phyloP scores from a whole-genome alignment of 2,329 filamentous ascomycete species.

The Blastomyces parvus region DNA sequence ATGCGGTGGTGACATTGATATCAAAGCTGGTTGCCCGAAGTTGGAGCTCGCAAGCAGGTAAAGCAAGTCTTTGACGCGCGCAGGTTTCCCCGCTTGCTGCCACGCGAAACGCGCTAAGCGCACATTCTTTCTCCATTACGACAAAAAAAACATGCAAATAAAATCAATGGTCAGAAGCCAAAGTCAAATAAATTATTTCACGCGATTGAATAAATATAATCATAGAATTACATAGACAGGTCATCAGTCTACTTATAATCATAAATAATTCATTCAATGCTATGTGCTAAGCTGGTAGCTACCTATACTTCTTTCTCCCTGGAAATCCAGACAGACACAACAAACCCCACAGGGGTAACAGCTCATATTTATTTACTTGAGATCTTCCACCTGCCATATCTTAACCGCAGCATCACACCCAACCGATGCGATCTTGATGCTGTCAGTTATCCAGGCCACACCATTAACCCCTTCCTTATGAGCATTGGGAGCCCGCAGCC shows the following conservation, averaged over 20 bases:
- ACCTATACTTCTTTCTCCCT: not conserved
- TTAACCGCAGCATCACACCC: conserved; percentile 88
- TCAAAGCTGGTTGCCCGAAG: not conserved
- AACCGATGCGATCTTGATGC: conserved; percentile 60
- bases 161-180: not conserved
- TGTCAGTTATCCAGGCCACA: conserved; percentile 65
- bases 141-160: not conserved
- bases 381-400: conserved; percentile 60
- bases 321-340: not conserved
- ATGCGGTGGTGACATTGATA: not conserved
- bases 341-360: not conserved
- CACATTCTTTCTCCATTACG: not conserved
- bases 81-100: not conserved
- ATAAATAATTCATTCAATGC: not conserved
- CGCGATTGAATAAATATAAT: not conserved
- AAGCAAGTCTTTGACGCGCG: no score
- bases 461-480: conserved; percentile 95
- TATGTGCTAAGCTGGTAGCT: not conserved
- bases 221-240: not conserved
- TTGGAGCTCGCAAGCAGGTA: not conserved
- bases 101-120: not conserved
- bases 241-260: not conserved
- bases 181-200: not conserved
- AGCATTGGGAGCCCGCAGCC: conserved; percentile 74
- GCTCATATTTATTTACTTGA: not conserved